Evolutionary conservation across 2,329 filamentous ascomycete genomes (phyloP), one percentile per base, ranked within the genome.

Genomic region (Paraphoma chrysanthemicola): DNA sequence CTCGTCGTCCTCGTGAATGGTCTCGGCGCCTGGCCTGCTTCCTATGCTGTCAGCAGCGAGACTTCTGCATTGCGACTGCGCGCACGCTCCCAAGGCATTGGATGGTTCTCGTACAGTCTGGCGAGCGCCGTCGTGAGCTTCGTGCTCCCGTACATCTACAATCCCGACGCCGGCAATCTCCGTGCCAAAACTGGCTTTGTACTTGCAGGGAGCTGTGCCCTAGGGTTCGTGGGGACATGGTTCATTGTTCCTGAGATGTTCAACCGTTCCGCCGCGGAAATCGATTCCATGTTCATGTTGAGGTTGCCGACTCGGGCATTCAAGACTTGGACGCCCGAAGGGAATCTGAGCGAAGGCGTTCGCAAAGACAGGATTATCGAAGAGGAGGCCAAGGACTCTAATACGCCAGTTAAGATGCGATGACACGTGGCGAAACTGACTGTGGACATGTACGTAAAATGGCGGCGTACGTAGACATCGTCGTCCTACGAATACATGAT

Each of bases 161-260:
- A 78, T 47, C 74, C 76, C 1, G 76, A 78, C 47, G 63, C 74
- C 29, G 73, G 60, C 6, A 68, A 78, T 51, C 57, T 75, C 39
- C 57, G 69, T 44, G 77, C 72, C 38, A 79, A 78, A 59, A 70
- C 76, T 36, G 77, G 72, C 0, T 78, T 78, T 59, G 71, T 78
- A 59, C 77, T 71, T 45, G 71, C 63, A 16, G 75, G 70, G 0
- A 57, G 47, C 79, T 42, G 44, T 11, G 14, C 29, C 7, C 16
- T 29, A 4, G 44, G 44, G 12, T 29, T 47, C 12, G 28, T 47
- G 4, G 8, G 23, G 12, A n/a, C 28, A 8, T 47, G 44, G 44
- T 47, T 47, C 29, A 11, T 47, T 11, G 44, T 47, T 7, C 44
- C 44, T 16, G 44, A 47, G 17, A 47, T 47, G 44, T 29, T 33